Base-by-base conservation (phyloP, 257 asterid genomes). In the Prunella vulgaris region DNA sequence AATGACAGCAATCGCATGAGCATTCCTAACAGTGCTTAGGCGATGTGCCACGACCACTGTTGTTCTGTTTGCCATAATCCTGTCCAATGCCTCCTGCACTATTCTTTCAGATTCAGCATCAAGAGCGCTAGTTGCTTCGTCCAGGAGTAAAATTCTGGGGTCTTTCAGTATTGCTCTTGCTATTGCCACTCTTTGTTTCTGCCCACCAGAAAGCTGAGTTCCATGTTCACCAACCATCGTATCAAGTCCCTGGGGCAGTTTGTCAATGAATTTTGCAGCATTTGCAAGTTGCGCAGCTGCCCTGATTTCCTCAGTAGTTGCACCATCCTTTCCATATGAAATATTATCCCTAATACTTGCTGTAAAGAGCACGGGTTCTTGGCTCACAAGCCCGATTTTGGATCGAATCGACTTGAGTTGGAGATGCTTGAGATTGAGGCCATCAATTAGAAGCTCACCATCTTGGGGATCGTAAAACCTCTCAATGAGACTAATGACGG, bases 71-170 rank as follows among this genome's bases (percentile, higher is more conserved):
- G 73, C 80, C 92, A 86, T 84, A 5, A 84, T 79, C 61, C 84
- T 82, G 65, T 86, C 89, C 15, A 87, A 69, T 12, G 90, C 89
- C 62, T 86, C 87, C 42, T 84, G 89, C 28, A 86, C 89, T n/a
- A 78, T 24, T 61, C 88, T 72, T 73, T 86, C 89, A 2, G 92
- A 86, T 57, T 84, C 93, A 1, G 87, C 81, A 74, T 86, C 93
- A 5, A 87, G 81, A 0, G 93, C 93, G 66, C 90, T 87, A 25
- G 93, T 84, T 38, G 93, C 93, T 70, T 87, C 87, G n/a, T 87
- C 93, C 15, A 87, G 74, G 5, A 87, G 88, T 53, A 87, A 74
- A 60, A 87, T 84, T 17, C 83, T 70, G 0, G 90, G 93, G 28
- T 87, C 73, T 66, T 87, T 87, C 9, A 87, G 69, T 32, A 87